These are phyloP conservation scores for Fusarium sp. DNA, from an alignment of 2,329 filamentous ascomycete species.

Conservation along the genomic window DNA sequence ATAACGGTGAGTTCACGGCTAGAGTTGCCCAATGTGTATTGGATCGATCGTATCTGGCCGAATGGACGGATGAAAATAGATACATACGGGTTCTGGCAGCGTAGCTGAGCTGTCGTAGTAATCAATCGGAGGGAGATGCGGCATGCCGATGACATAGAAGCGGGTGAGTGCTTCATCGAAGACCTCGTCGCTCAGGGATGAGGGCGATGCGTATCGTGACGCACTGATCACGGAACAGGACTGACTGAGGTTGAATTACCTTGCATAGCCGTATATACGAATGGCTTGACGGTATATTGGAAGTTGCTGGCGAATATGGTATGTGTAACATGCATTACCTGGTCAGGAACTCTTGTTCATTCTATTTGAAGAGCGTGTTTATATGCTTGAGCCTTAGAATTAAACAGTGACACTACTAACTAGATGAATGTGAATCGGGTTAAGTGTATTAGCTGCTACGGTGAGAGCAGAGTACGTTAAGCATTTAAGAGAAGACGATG, in stretches of 20 bases:
- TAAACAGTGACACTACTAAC: neutral
- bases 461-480: neutral
- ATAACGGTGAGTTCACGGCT: constrained; percentile 12
- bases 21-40: constrained; percentile 11
- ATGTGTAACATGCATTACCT: neutral
- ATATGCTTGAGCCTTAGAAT: neutral
- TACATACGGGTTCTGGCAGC: neutral
- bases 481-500: neutral
- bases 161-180: constrained; percentile 15
- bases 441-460: neutral
- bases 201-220: neutral
- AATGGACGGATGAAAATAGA: neutral
- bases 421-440: neutral
- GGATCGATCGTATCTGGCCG: neutral
- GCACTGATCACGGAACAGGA: neutral
- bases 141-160: neutral
- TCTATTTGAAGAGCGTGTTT: neutral
- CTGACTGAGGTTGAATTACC: neutral
- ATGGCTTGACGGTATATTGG: neutral
- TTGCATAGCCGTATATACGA: neutral
- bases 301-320: neutral
- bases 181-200: neutral
- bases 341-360: neutral
- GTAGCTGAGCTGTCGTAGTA: neutral
- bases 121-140: neutral